phyloP scores from a whole-genome alignment of 352 stramenopile species.

The Globisporangium nodosum region DNA sequence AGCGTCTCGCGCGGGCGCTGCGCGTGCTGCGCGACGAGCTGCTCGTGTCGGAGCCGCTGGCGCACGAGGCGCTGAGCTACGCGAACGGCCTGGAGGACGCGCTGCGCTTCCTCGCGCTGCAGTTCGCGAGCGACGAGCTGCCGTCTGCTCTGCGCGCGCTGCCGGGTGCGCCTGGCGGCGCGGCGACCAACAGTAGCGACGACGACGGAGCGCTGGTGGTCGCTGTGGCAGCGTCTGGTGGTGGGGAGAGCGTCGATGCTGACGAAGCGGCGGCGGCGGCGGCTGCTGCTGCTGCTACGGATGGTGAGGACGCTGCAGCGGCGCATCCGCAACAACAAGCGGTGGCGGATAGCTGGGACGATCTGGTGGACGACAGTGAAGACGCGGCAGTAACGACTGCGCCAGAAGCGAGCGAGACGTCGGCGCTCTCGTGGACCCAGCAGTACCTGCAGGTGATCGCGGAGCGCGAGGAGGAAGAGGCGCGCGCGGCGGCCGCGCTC shows the following conservation, averaged over 20 bases:
- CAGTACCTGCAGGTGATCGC: slow-evolving; percentile 64
- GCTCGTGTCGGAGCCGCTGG: slow-evolving; percentile 6
- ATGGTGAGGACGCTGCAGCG: not conserved
- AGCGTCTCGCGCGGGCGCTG: slow-evolving; percentile 48
- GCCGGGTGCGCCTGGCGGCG: not conserved
- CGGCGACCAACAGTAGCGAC: slow-evolving; percentile 7
- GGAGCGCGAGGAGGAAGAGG: slow-evolving; percentile 34
- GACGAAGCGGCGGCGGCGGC: not conserved
- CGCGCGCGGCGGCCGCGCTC: slow-evolving; percentile 20
- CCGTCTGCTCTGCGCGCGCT: slow-evolving; percentile 35
- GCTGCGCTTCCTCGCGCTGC: slow-evolving; percentile 54
- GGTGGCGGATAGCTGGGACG: slow-evolving; percentile 21
- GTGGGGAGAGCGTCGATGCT: not conserved
- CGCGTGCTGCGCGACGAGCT: slow-evolving; percentile 34
- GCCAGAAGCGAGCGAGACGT: slow-evolving; percentile 12
- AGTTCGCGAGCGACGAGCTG: slow-evolving; percentile 51
- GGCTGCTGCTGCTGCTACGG: not conserved
- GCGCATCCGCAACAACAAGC: not conserved
- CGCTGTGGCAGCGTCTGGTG: slow-evolving; percentile 18
- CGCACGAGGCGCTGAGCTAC: slow-evolving; percentile 41
- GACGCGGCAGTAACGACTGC: not conserved
- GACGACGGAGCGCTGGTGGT: slow-evolving; percentile 27
- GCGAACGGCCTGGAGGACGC: slow-evolving; percentile 66
- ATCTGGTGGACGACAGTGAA: slow-evolving; percentile 13
- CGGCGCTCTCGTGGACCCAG: slow-evolving; percentile 71